Base-by-base conservation (phyloP, 129 eudicot genomes). In the Centaurea solstitialis region DNA sequence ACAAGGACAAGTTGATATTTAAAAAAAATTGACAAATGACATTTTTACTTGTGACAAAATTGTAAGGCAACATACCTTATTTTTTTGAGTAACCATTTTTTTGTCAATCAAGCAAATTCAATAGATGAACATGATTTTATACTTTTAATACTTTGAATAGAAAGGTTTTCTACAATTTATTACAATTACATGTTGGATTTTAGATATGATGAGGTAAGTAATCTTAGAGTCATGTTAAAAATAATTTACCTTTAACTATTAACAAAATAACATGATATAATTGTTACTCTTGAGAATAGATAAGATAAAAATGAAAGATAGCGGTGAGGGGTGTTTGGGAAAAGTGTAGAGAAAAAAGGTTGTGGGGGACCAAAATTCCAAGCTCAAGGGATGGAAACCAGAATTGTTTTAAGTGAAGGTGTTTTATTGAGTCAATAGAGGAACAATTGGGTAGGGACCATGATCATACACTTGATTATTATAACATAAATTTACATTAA, bases 351-450 rank as follows among this genome's bases (percentile, higher is more conserved):
- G 40, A 1, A 24, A 77, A 45, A 21, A 15, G 50, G 15, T 69
- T 39, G 76, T 79, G 75, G 82, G 39, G 76, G 70, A 47, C 76
- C 82, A 79, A 69, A 30, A 53, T 68, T 79, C 82, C 82, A 69
- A 79, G 82, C 33, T 45, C 38, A 69, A 69, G 50, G 82, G 82
- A 79, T 79, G 70, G 76, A 79, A 69, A 30, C 82, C 69, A 47
- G 69, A 78, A 9, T 69, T 69, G 82, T 79, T 79, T 79, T 69
- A 20, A 33, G 39, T 20, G 82, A 79, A 79, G 76, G 76, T 79
- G 82, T 69, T 79, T 79, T 69, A 69, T 79, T 35, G 82, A 79
- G 76, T 78, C 76, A 15, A 69, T 38, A 6, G 50, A 69, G 53
- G 68, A 45, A 45, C 76, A 69, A 79, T 33, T 79, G 70, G 68